Percentiles rank a stretch among this genome's conserved stretches.
Evolutionary conservation across 73 alveolate species (phyloP).

Genomic region (Paramecium sexaurelia): DNA sequence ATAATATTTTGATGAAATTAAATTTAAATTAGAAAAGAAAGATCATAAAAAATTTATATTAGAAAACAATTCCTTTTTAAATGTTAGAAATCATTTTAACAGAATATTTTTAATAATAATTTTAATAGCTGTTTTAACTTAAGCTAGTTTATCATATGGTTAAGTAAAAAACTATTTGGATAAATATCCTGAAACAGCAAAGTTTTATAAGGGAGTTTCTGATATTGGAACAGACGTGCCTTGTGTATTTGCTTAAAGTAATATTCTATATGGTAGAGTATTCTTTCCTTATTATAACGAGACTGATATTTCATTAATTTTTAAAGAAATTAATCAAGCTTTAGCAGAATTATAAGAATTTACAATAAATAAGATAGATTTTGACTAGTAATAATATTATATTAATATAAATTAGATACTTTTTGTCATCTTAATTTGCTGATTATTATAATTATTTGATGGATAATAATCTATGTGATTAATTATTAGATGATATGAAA

Average conservation of each 20-base stretch:
- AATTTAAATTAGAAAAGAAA: not conserved
- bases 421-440: not conserved
- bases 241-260: conserved; percentile 13
- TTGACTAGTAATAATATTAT: not conserved
- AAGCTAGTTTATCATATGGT: not conserved
- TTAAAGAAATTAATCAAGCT: not conserved
- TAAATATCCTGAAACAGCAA: not conserved
- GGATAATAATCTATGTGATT: not conserved
- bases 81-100: not conserved
- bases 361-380: not conserved
- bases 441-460: not conserved
- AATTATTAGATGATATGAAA: not conserved
- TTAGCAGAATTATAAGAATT: not conserved
- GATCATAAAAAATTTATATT: not conserved
- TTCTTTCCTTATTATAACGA: not conserved
- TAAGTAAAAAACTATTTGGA: not conserved
- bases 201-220: not conserved
- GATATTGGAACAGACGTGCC: conserved; percentile 38
- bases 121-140: not conserved
- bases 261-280: not conserved
- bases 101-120: not conserved
- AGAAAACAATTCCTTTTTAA: not conserved
- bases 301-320: not conserved
- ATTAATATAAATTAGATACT: not conserved
- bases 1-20: not conserved